phyloP scores from a whole-genome alignment of 176 grass and related monocot genomes.

The sorghum (Sorghum bicolor) region DNA sequence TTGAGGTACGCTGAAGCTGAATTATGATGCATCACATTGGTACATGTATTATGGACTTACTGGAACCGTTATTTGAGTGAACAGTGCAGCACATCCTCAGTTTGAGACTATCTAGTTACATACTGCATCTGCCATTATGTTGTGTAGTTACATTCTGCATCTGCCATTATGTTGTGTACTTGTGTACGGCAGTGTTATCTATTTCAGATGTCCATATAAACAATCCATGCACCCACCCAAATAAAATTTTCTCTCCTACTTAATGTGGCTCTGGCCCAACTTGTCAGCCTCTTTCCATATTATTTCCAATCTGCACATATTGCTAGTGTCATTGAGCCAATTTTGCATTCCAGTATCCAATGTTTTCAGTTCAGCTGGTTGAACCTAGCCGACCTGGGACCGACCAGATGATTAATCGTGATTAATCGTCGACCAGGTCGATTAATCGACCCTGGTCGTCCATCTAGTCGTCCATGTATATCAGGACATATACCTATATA shows the following conservation, averaged over 20 bases:
- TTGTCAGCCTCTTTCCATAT: background rate
- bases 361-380: too few relatives aligned
- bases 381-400: too few relatives aligned
- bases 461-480: too few relatives aligned
- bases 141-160: background rate
- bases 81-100: background rate
- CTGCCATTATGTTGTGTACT: background rate
- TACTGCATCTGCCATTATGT: background rate
- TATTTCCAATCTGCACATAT: conserved; percentile 11
- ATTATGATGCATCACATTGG: background rate
- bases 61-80: background rate
- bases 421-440: too few relatives aligned
- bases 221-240: background rate
- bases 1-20: conserved; percentile 55
- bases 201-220: background rate
- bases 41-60: conserved; percentile 8
- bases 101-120: conserved; percentile 17
- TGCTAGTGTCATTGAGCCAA: background rate
- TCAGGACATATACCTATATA: too few relatives aligned
- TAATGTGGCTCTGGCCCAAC: background rate
- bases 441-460: too few relatives aligned
- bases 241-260: background rate
- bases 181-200: background rate
- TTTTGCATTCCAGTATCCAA: conserved; percentile 6
- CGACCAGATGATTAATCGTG: too few relatives aligned